A percentile compares a stretch with the other conserved stretches of the same genome.
These are phyloP conservation scores for Eremothecium cymbalariae DNA, from an alignment of 1,139 yeast genomes.

Conservation along the genomic window DNA sequence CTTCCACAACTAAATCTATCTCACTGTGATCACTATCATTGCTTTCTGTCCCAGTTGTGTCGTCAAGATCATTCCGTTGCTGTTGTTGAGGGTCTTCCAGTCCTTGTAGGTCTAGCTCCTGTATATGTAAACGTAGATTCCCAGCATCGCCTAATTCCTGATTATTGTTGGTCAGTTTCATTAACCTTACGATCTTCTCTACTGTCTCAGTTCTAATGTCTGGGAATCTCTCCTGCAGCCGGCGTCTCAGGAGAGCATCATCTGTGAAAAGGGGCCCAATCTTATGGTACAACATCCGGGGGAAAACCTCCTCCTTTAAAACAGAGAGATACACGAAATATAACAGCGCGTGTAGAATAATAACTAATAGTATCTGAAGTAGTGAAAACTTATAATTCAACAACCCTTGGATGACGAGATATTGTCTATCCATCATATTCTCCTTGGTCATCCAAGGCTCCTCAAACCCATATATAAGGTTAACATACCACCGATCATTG, in stretches of 20 bases:
- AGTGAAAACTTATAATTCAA: conserved; percentile 22
- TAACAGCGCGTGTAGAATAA: conserved; percentile 40
- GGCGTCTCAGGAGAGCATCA: conserved; percentile 23
- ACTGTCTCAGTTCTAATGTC: conserved; percentile 27
- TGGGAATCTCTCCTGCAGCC: conserved; percentile 25
- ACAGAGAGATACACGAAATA: conserved; percentile 65
- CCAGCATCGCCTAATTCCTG: no score
- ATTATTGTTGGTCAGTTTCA: conserved; percentile 13
- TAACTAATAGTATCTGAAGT: conserved; percentile 29
- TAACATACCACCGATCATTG: conserved; percentile 33
- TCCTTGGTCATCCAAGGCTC: conserved; percentile 12
- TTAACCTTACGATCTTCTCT: conserved; percentile 24
- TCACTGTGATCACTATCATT: no score
- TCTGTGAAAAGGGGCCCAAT: conserved; percentile 50
- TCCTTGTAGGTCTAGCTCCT: no score
- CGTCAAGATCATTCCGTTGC: no score
- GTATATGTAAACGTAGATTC: no score
- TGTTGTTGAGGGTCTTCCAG: background rate
- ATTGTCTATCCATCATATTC: conserved; percentile 6
- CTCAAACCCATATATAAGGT: conserved; percentile 44
- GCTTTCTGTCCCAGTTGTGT: no score
- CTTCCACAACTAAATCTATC: background rate
- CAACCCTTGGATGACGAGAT: conserved; percentile 11
- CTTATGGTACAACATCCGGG: conserved; percentile 44
- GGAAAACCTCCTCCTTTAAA: conserved; percentile 59